A percentile compares a stretch with the other conserved stretches of the same genome.
Evolutionary conservation across 495 filamentous ascomycete species (phyloP).

Genomic region (Neurospora terricola): DNA sequence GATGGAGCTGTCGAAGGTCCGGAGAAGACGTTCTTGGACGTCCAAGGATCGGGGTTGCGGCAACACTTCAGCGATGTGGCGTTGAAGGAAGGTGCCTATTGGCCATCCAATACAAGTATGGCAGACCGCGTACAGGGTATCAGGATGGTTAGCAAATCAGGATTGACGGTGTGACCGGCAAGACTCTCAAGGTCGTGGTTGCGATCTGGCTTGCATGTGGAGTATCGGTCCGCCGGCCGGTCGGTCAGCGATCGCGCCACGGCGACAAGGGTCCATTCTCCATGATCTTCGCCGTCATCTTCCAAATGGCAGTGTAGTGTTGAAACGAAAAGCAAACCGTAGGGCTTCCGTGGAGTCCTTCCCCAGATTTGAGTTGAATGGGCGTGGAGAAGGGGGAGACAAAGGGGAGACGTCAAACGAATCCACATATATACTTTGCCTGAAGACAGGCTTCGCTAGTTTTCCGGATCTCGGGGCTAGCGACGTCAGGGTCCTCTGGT

Average conservation of each 20-base stretch:
- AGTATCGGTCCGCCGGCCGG: conserved; percentile 31
- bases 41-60: conserved; percentile 19
- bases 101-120: conserved; percentile 7
- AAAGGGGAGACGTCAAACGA: neutral
- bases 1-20: neutral
- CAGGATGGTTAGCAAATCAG: conserved; percentile 14
- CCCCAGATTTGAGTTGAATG: neutral
- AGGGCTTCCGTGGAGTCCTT: neutral
- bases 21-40: conserved; percentile 1
- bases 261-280: conserved; percentile 10
- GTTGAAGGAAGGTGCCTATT: conserved; percentile 9
- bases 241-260: conserved; percentile 13
- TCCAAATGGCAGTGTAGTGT: neutral
- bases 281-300: neutral
- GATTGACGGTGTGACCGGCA: neutral
- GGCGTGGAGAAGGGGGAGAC: neutral
- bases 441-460: neutral
- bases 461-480: neutral
- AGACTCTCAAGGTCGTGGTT: conserved; percentile 14
- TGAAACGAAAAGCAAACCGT: neutral
- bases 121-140: conserved; percentile 6
- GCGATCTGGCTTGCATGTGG: conserved; percentile 28
- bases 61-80: conserved; percentile 15
- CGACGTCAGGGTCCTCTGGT: neutral
- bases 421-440: neutral